phyloP scores from a whole-genome alignment of 2,329 filamentous ascomycete genomes.

The Monosporascus ibericus region DNA sequence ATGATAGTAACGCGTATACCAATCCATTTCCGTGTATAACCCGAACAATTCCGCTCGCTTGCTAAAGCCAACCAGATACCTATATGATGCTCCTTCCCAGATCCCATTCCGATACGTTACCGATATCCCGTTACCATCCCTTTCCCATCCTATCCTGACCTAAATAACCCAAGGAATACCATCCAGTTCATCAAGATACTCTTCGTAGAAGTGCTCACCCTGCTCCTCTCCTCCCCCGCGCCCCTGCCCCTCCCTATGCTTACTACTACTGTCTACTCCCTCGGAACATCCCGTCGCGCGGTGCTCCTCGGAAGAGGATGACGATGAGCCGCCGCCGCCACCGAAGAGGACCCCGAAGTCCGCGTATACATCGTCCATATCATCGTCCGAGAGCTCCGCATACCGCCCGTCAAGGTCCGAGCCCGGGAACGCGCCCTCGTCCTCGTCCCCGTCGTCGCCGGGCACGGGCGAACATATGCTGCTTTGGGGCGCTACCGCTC shows the following conservation, averaged over 20 bases:
- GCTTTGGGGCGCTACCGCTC: not conserved
- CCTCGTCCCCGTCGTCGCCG: conserved; percentile 36
- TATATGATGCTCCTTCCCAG: no score
- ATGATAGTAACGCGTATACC: no score
- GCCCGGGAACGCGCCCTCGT: conserved; percentile 40
- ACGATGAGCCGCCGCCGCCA: conserved; percentile 8
- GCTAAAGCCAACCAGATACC: no score
- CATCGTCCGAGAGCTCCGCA: conserved; percentile 32
- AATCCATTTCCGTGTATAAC: no score
- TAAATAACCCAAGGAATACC: conserved; percentile 42
- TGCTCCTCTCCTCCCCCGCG: conserved; percentile 23
- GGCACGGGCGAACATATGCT: conserved; percentile 14
- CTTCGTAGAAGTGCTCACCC: conserved; percentile 38
- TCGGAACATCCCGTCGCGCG: not conserved
- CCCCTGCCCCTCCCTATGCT: conserved; percentile 1
- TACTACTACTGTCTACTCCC: not conserved
- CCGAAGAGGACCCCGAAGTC: conserved; percentile 49
- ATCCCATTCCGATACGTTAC: no score
- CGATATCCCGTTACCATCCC: not conserved
- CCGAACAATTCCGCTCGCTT: no score
- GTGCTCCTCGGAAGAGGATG: not conserved
- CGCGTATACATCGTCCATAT: conserved; percentile 46
- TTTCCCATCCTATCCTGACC: conserved; percentile 5
- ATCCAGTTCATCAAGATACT: conserved; percentile 50
- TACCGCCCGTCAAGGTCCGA: conserved; percentile 40